Evolutionary conservation across 352 stramenopile species (phyloP).

Genomic region (Pythium vanterpoolii): DNA sequence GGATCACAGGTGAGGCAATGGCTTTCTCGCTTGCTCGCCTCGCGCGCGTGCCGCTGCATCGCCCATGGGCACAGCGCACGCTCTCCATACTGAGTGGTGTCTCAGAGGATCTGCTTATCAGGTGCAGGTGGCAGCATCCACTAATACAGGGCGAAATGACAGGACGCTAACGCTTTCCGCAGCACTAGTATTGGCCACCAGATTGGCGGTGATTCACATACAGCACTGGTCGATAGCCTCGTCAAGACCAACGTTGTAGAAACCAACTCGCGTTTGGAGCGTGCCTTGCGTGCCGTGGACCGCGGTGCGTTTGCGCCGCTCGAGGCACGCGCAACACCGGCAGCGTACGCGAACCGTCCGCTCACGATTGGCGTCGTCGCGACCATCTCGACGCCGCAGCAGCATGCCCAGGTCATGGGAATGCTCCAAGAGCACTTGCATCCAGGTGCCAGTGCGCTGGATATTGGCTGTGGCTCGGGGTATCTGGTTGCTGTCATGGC

Average conservation of each 20-base stretch:
- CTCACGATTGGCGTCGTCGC: conserved; percentile 76
- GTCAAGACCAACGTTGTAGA: conserved; percentile 68
- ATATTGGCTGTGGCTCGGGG: conserved; percentile 80
- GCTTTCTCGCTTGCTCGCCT: background rate
- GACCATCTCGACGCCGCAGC: conserved; percentile 85
- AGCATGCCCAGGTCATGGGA: conserved; percentile 75
- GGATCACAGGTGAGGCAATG: conserved; percentile 1
- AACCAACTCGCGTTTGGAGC: conserved; percentile 51
- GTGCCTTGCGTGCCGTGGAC: conserved; percentile 61
- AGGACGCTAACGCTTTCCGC: background rate
- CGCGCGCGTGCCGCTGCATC: background rate
- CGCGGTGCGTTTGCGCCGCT: conserved; percentile 53
- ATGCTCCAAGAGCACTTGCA: conserved; percentile 66
- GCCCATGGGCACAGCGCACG: conserved; percentile 17
- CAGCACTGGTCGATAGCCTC: conserved; percentile 69
- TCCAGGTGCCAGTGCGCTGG: conserved; percentile 54
- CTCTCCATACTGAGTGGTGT: conserved; percentile 69
- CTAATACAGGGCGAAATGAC: background rate
- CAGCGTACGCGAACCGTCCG: conserved; percentile 69
- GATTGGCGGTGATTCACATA: conserved; percentile 69
- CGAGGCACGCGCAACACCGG: conserved; percentile 22
- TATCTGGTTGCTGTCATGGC: conserved; percentile 78
- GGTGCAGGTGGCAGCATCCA: conserved; percentile 18
- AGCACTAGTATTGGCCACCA: conserved; percentile 83
- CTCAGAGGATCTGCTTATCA: conserved; percentile 77